These are phyloP conservation scores for Corylus americana DNA, from an alignment of 306 rosid species.

Conservation along the genomic window DNA sequence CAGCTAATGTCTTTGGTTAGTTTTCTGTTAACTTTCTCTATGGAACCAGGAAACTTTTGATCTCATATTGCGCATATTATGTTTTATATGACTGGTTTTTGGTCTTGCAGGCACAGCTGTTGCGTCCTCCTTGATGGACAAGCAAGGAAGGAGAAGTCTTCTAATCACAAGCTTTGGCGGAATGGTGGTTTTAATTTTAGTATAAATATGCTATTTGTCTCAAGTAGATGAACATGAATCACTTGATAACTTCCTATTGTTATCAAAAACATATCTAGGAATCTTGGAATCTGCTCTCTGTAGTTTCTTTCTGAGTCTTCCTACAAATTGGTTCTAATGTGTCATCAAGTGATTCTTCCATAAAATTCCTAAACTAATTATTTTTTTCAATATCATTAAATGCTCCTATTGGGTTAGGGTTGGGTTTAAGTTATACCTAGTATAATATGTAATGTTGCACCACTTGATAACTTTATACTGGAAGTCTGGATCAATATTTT, in stretches of 20 bases:
- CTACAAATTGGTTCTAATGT: neutral
- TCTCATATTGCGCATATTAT: constrained; percentile 6
- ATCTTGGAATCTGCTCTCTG: neutral
- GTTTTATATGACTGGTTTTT: constrained; percentile 18
- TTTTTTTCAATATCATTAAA: neutral
- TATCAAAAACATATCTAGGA: neutral
- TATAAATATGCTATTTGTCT: constrained; percentile 3
- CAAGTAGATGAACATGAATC: neutral
- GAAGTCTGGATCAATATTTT: too few species aligned
- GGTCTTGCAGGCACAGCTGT: constrained; percentile 68
- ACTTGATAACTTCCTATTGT: constrained; percentile 8
- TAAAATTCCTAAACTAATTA: neutral
- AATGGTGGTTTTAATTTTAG: constrained; percentile 60
- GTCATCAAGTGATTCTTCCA: neutral
- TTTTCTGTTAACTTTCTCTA: constrained; percentile 18
- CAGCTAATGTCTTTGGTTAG: constrained; percentile 90
- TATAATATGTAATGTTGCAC: too few species aligned
- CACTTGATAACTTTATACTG: too few species aligned
- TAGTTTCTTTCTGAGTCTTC: neutral
- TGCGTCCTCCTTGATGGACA: constrained; percentile 94
- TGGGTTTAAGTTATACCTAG: too few species aligned
- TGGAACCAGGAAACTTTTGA: neutral
- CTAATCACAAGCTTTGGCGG: constrained; percentile 83
- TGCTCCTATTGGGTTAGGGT: neutral
- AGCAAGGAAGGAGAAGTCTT: constrained; percentile 87